Evolutionary conservation across 208 protist genomes (phyloP).

Genomic region (Acanthamoeba culbertsoni): DNA sequence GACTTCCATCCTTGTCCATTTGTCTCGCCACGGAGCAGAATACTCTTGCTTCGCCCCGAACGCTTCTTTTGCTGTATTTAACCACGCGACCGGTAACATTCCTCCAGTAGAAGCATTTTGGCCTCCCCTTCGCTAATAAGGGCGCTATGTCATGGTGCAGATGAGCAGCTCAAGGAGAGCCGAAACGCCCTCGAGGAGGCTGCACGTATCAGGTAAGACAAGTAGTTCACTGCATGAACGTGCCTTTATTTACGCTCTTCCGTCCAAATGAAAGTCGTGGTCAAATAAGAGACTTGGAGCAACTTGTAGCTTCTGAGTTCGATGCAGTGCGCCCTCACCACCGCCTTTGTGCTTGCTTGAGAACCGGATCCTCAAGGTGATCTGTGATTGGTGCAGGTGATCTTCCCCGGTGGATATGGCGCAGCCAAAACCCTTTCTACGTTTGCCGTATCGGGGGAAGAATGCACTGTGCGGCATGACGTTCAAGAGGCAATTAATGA

Average conservation of each 20-base stretch:
- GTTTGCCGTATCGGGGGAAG: not conserved
- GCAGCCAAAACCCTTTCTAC: conserved; percentile 19
- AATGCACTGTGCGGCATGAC: not conserved
- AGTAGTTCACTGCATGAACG: not conserved
- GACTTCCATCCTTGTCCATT: not conserved
- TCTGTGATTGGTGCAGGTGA: too few species aligned
- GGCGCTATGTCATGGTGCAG: not conserved
- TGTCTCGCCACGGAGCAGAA: not conserved
- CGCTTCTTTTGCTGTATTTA: not conserved
- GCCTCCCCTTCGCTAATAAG: not conserved
- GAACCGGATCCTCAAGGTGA: not conserved
- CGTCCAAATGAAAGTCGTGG: not conserved
- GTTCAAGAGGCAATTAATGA: not conserved
- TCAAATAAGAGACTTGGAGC: not conserved
- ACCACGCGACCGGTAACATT: not conserved
- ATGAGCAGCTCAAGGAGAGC: not conserved
- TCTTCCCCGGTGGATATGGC: too few species aligned
- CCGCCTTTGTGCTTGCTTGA: not conserved
- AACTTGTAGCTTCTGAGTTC: not conserved
- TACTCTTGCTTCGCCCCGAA: conserved; percentile 4
- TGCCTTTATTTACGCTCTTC: not conserved
- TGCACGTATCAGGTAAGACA: conserved; percentile 12
- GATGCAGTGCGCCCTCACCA: conserved; percentile 29
- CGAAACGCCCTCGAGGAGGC: conserved; percentile 22
- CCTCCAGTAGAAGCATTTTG: not conserved